Conservation (phyloP, 108 stramenopile genomes). For the Pseudonitzschia delicatissima region DNA sequence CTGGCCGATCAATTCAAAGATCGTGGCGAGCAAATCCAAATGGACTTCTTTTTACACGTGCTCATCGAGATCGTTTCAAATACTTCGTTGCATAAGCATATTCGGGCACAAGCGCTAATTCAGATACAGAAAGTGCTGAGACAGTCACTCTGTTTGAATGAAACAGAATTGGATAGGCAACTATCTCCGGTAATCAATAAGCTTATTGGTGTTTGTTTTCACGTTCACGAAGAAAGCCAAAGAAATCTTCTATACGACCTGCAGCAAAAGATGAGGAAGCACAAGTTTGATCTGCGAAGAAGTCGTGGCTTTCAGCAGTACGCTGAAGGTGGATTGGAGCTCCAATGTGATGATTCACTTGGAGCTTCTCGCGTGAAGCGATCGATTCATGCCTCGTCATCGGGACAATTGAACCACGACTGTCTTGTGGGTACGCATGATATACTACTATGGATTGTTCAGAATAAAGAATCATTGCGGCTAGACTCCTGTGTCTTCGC, state of each 20-base stretch:
- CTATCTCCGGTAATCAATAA: slow-evolving; percentile 14
- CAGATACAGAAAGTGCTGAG: slow-evolving; percentile 2
- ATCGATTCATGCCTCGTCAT: not conserved
- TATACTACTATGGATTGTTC: slow-evolving; percentile 17
- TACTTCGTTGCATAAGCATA: not conserved
- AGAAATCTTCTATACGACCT: not conserved
- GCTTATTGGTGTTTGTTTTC: slow-evolving; percentile 21
- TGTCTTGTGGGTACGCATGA: slow-evolving; percentile 19
- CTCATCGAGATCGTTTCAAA: slow-evolving; percentile 36
- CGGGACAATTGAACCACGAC: not conserved
- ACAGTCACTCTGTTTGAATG: slow-evolving; percentile 2
- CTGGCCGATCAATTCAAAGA: slow-evolving; percentile 31
- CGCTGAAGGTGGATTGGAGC: not conserved
- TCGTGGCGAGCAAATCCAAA: slow-evolving; percentile 26
- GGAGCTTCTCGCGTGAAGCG: not conserved
- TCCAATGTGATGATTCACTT: not conserved
- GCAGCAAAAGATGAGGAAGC: not conserved
- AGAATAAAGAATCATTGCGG: not conserved
- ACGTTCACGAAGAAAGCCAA: slow-evolving; percentile 26
- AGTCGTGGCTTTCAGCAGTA: slow-evolving; percentile 5
- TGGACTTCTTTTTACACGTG: slow-evolving; percentile 50
- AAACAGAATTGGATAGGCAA: slow-evolving; percentile 18
- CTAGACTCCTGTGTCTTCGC: slow-evolving; percentile 9
- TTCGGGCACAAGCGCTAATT: slow-evolving; percentile 28
- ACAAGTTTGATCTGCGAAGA: not conserved